These are phyloP conservation scores for Tephrocybe sp. DNA, from an alignment of 768 basidiomycete species.

Conservation along the genomic window DNA sequence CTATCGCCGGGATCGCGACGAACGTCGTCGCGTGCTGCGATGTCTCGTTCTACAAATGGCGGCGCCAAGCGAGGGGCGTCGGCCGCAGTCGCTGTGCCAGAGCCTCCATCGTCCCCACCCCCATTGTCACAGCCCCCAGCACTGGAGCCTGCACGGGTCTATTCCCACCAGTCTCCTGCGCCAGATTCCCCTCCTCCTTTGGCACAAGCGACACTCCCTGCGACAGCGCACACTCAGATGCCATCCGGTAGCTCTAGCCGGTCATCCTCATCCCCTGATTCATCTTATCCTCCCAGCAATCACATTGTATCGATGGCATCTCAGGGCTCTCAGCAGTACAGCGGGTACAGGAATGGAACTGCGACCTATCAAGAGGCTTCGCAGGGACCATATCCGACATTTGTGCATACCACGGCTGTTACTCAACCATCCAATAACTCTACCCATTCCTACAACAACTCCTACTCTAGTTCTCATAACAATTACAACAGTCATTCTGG, in stretches of 20 bases:
- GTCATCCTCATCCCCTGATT: slow-evolving; percentile 47
- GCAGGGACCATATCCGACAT: slow-evolving; percentile 34
- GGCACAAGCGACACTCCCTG: slow-evolving; percentile 49
- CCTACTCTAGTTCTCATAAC: slow-evolving; percentile 34
- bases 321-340: slow-evolving; percentile 28
- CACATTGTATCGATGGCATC: slow-evolving; percentile 24
- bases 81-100: slow-evolving; percentile 24
- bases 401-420: slow-evolving; percentile 36
- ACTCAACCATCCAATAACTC: slow-evolving; percentile 25
- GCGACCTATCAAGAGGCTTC: slow-evolving; percentile 46
- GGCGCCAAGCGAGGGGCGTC: slow-evolving; percentile 28
- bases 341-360: slow-evolving; percentile 36
- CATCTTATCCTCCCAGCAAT: slow-evolving; percentile 37
- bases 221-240: slow-evolving; percentile 36
- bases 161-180: slow-evolving; percentile 38
- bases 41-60: slow-evolving; percentile 39
- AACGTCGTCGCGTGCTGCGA: slow-evolving; percentile 62
- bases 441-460: slow-evolving; percentile 23
- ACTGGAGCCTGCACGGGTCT: slow-evolving; percentile 42
- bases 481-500: slow-evolving; percentile 21
- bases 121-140: slow-evolving; percentile 42
- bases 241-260: slow-evolving; percentile 37
- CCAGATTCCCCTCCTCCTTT: slow-evolving; percentile 59
- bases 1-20: slow-evolving; percentile 78
- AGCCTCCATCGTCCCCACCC: slow-evolving; percentile 27